Evolutionary conservation across 2,329 filamentous ascomycete species (phyloP).

Genomic region (Botryosphaeria agaves): DNA sequence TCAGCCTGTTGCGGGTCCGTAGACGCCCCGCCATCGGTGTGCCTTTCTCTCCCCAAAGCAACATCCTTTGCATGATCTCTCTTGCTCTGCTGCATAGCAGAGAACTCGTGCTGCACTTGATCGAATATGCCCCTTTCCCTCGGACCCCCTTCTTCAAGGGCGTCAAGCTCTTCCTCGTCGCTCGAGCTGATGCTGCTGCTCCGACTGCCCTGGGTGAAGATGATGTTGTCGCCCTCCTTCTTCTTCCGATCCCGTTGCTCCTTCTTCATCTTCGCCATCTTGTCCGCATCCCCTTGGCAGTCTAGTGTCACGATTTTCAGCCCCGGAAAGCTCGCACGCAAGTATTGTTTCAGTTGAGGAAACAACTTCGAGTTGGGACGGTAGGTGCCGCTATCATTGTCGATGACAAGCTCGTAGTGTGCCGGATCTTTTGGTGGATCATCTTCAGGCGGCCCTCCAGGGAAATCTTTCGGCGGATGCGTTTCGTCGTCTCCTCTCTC

Average conservation of each 20-base stretch:
- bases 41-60: too few relatives aligned
- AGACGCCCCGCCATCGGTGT: too few relatives aligned
- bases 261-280: constrained; percentile 57
- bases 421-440: constrained; percentile 33
- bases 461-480: constrained; percentile 34
- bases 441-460: constrained; percentile 23
- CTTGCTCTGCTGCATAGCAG: constrained; percentile 3
- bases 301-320: constrained; percentile 58
- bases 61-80: constrained; percentile 4
- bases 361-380: constrained; percentile 66
- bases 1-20: too few relatives aligned
- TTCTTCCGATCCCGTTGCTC: constrained; percentile 62
- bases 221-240: constrained; percentile 32
- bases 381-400: constrained; percentile 92
- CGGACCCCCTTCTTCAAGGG: constrained; percentile 7
- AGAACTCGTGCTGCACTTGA: constrained; percentile 2
- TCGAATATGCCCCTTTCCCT: constrained; percentile 1
- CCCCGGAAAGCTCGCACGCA: constrained; percentile 59
- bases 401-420: constrained; percentile 74
- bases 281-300: constrained; percentile 53
- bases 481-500: constrained; percentile 22
- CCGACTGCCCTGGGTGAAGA: constrained; percentile 35
- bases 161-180: constrained; percentile 41
- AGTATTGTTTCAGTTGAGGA: constrained; percentile 50
- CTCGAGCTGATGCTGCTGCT: constrained; percentile 32